A percentile compares a stretch with the other conserved stretches of the same genome.
Evolutionary conservation across 2,329 filamentous ascomycete species (phyloP).

Genomic region (Trichoderma harzianum): DNA sequence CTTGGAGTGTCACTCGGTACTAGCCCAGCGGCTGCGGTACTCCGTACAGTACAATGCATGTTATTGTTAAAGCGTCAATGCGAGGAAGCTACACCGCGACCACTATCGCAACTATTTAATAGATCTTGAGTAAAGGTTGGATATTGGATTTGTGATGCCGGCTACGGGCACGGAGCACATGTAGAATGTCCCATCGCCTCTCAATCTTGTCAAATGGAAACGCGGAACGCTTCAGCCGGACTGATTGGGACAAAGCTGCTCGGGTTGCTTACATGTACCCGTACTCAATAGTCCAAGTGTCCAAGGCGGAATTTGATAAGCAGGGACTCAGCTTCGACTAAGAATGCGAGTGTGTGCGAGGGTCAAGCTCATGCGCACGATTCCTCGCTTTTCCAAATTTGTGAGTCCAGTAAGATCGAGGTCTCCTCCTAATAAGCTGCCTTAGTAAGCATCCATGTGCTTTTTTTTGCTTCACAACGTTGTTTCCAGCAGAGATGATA

Average conservation of each 20-base stretch:
- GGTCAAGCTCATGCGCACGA: not conserved
- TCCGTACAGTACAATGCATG: not conserved
- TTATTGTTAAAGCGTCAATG: not conserved
- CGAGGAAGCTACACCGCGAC: not conserved
- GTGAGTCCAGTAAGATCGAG: not conserved
- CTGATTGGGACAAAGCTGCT: not conserved
- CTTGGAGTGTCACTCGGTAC: not conserved
- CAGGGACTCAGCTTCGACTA: not conserved
- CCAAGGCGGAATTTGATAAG: not conserved
- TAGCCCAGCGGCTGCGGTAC: too few relatives aligned
- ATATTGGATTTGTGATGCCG: not conserved
- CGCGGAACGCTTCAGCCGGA: not conserved
- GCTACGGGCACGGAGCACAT: not conserved
- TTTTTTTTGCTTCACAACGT: not conserved
- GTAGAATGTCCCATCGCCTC: not conserved
- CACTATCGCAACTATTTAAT: not conserved
- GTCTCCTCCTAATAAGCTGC: not conserved
- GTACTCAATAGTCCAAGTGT: not conserved
- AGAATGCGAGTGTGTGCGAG: not conserved
- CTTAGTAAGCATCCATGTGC: not conserved
- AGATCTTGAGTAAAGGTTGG: not conserved
- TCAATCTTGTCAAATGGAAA: not conserved
- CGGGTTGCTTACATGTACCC: not conserved
- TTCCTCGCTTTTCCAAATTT: not conserved
- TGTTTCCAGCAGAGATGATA: not conserved